phyloP scores from a whole-genome alignment of 345 rosid genomes.

The Boechera divaricarpa region DNA sequence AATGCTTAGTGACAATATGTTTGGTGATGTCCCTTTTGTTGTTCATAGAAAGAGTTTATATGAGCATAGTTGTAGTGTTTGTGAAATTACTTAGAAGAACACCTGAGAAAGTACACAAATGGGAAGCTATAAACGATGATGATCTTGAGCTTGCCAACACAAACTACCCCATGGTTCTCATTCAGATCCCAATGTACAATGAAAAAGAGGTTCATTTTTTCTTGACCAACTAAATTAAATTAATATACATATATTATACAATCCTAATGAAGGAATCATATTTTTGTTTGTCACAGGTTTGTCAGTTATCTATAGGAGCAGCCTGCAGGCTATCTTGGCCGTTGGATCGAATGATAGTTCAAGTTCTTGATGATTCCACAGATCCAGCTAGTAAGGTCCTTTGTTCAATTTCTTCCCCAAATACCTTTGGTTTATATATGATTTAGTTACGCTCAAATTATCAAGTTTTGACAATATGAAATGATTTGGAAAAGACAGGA shows the following conservation, averaged over 20 bases:
- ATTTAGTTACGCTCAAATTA: not conserved
- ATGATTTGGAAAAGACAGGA: constrained; percentile 43
- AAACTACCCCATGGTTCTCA: constrained; percentile 46
- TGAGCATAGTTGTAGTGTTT: constrained; percentile 58
- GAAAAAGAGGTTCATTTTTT: constrained; percentile 46
- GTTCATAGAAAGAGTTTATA: constrained; percentile 63
- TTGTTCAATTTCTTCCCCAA: constrained; percentile 16
- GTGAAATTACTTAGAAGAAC: constrained; percentile 53
- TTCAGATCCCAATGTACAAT: constrained; percentile 53
- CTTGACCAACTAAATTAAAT: not conserved
- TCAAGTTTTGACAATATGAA: constrained; percentile 26
- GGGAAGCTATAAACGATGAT: constrained; percentile 54
- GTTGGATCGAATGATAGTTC: constrained; percentile 60
- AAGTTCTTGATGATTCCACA: constrained; percentile 74
- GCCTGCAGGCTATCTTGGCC: constrained; percentile 75
- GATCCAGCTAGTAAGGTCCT: constrained; percentile 67
- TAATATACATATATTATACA: not conserved
- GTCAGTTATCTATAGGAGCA: constrained; percentile 68
- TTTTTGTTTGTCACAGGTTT: constrained; percentile 52
- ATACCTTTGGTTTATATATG: constrained; percentile 7
- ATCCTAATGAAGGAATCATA: constrained; percentile 9
- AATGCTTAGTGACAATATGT: constrained; percentile 52
- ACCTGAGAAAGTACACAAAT: constrained; percentile 55
- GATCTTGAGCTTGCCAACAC: constrained; percentile 55
- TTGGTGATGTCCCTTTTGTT: constrained; percentile 63